Evolutionary conservation across 306 rosid genomes (phyloP), one percentile per base, ranked within the genome.

Genomic region (Luffa acutangula): DNA sequence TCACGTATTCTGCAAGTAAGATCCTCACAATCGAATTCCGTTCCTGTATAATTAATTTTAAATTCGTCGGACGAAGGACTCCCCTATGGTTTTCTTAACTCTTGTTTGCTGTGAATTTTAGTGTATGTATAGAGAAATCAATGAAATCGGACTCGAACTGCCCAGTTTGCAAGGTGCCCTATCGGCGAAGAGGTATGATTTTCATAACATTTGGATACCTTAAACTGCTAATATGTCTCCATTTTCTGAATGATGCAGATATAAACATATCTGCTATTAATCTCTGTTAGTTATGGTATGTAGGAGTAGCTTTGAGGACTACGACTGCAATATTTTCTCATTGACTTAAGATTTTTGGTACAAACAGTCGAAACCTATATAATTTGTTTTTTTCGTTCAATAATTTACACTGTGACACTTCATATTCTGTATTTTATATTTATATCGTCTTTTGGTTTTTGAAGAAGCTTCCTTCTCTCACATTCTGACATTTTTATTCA

Each of bases 1-100:
- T 63, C 98, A 92, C 83, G 85, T 89, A 18, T 94, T 94, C 90
- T 94, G 98, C 98, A 84, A 86, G 98, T 94, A 86, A 79, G 84
- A 8, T 13, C 18, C 53, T 20, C 77, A 59, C 56, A 59, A 2
- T 67, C 57, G 13, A 49, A 14, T 73, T 37, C 62, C 37, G 9
- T 12, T 37, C 15, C 21, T 58, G 70, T 77, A 58, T 39, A 42
- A 41, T 54, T 14, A 37, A n/a, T 9, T 54, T 34, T 15, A 4
- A 73, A 48, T 25, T 6, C 57, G 54, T 48, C 33, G 21, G 66
- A 6, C 5, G 67, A 76, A 10, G 60, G 80, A 77, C 41, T 36
- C 21, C 53, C 21, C 53, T 37, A 6, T 15, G 5, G 42, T 77
- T 77, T 12, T 11, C 48, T 39, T 3, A 48, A 31, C 3, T 39